Conservation (phyloP, 257 asterid species). For the Asclepias syriaca region DNA sequence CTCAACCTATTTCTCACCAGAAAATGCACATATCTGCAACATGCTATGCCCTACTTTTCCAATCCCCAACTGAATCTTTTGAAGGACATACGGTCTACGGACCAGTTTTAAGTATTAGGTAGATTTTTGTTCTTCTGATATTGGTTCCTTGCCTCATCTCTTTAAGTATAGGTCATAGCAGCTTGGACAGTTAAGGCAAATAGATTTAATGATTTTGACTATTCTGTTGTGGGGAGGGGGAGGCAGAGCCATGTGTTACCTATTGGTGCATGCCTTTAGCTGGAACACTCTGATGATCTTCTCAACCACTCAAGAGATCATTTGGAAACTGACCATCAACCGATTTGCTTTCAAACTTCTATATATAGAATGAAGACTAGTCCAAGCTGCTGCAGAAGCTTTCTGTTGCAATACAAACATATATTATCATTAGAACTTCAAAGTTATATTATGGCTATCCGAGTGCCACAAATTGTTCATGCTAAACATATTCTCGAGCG, state of each 20-base stretch:
- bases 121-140: neutral
- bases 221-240: neutral
- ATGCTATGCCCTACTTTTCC: neutral
- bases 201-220: neutral
- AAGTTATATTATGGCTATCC: constrained; percentile 18
- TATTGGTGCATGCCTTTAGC: neutral
- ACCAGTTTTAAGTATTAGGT: neutral
- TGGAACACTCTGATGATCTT: neutral
- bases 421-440: neutral
- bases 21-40: neutral
- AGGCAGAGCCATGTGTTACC: constrained; percentile 8
- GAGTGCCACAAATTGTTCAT: constrained; percentile 9
- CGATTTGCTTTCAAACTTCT: neutral
- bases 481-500: constrained; percentile 10
- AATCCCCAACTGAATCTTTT: neutral
- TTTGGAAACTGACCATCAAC: neutral
- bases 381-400: neutral
- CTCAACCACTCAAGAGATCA: neutral
- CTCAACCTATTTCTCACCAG: neutral
- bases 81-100: neutral
- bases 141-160: neutral
- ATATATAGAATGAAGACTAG: neutral
- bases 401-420: neutral
- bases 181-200: neutral
- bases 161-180: neutral